These are phyloP conservation scores for Wickerhamomyces pijperi DNA, from an alignment of 805 yeast species.

Conservation along the genomic window DNA sequence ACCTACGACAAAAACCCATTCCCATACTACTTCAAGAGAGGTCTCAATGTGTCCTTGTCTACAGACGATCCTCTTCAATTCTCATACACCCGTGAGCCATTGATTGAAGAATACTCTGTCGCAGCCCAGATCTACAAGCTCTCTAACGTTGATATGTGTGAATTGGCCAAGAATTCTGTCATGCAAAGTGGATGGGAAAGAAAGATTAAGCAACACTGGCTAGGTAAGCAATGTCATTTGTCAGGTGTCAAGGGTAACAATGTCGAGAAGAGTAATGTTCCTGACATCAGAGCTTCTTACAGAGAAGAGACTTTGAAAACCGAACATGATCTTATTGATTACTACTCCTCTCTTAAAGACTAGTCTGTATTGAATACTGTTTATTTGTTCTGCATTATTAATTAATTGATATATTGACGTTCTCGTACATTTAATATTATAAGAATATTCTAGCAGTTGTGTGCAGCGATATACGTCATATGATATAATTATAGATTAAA, in stretches of 20 bases:
- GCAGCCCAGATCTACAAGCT: constrained; percentile 96
- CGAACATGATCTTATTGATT: constrained; percentile 57
- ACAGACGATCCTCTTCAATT: constrained; percentile 98
- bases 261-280: constrained; percentile 91
- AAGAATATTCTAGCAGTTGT: too few species aligned
- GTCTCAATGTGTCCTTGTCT: constrained; percentile 86
- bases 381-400: too few species aligned
- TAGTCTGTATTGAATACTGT: too few species aligned
- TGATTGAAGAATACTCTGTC: constrained; percentile 94
- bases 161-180: constrained; percentile 87
- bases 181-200: constrained; percentile 91
- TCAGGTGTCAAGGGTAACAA: constrained; percentile 75
- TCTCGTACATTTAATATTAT: too few species aligned
- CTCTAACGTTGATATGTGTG: constrained; percentile 95
- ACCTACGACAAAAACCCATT: constrained; percentile 97
- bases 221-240: constrained; percentile 52
- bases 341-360: constrained; percentile 30
- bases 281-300: constrained; percentile 75
- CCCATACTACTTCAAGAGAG: constrained; percentile 81
- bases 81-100: constrained; percentile 92
- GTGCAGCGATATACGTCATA: too few species aligned
- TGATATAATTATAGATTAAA: too few species aligned
- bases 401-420: too few species aligned
- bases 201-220: constrained; percentile 81
- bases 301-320: constrained; percentile 71